Evolutionary conservation across 306 rosid genomes (phyloP), one percentile per base, ranked within the genome.

Genomic region (Rosa lucieae): DNA sequence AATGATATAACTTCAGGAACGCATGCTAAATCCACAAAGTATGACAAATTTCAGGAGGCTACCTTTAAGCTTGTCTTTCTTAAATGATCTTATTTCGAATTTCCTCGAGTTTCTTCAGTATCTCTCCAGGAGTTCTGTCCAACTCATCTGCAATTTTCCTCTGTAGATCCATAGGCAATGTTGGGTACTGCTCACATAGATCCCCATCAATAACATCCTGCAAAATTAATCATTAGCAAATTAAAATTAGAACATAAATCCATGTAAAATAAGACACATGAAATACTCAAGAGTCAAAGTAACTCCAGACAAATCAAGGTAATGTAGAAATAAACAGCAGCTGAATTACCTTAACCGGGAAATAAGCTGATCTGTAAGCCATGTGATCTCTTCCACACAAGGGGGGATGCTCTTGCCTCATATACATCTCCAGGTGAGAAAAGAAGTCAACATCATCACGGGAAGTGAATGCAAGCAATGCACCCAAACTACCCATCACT

Each of bases 361-460:
- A 95, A 76, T 95, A 95, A 42, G 99, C 94, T 76, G 99, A 95
- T 86, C 99, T 87, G 79, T 88, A 95, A 78, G 89, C 97, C 98
- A 95, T 95, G 87, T 95, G 99, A 81, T 95, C 99, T 88, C 99
- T 92, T 66, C 99, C 98, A 62, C 99, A 95, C 85, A 95, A 85
- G 75, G 99, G 99, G 0, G 98, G 97, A 85, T 95, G 86, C 67
- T 95, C 99, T 89, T 95, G 99, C 87, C 99, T 95, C 95, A 92
- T 5, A 81, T 95, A 94, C 99, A 95, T 95, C 92, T 95, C 99
- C 91, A 95, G 77, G 85, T 95, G 99, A 77, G 99, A 95, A 76
- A 95, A 95, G 94, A 95, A 95, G 81, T 95, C 99, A 72, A 95
- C 99, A 63, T 95, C 99, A 47, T 95, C 99, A 11, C 99, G 95